A percentile compares a stretch with the other conserved stretches of the same genome.
Conservation (phyloP, 2,329 filamentous ascomycete genomes). For the Triangularia verruculosa region DNA sequence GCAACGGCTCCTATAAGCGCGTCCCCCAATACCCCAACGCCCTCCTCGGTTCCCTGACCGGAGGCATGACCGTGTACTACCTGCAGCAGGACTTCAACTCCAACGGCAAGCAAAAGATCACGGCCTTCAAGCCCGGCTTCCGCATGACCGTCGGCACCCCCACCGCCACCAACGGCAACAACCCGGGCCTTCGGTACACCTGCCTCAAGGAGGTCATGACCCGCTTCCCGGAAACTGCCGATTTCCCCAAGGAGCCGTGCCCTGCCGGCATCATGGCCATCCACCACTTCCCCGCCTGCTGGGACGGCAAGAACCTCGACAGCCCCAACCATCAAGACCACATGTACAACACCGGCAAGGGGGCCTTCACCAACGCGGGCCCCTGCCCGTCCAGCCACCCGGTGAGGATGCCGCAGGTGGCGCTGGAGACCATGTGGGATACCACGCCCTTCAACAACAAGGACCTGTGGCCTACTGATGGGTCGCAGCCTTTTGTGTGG, state of each 20-base stretch:
- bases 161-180: conserved; percentile 6
- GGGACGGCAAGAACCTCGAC: conserved; percentile 58
- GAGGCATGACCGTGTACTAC: conserved; percentile 30
- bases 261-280: conserved; percentile 23
- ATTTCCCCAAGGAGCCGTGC: conserved; percentile 23
- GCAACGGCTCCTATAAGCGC: conserved; percentile 30
- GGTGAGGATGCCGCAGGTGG: conserved; percentile 37
- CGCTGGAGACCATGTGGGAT: conserved; percentile 39
- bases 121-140: conserved; percentile 27
- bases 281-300: conserved; percentile 43
- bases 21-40: conserved; percentile 25
- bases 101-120: conserved; percentile 28
- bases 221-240: conserved; percentile 18
- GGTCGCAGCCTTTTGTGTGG: conserved; percentile 28
- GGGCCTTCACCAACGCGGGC: conserved; percentile 25
- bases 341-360: conserved; percentile 30
- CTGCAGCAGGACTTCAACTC: conserved; percentile 28
- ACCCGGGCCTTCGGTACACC: conserved; percentile 21
- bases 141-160: conserved; percentile 27
- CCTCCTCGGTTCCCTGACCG: conserved; percentile 26
- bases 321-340: conserved; percentile 45
- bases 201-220: conserved; percentile 18
- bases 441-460: conserved; percentile 29
- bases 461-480: conserved; percentile 31
- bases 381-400: conserved; percentile 33